Evolutionary conservation across 345 rosid genomes (phyloP).

Genomic region (Melaleuca alternifolia): DNA sequence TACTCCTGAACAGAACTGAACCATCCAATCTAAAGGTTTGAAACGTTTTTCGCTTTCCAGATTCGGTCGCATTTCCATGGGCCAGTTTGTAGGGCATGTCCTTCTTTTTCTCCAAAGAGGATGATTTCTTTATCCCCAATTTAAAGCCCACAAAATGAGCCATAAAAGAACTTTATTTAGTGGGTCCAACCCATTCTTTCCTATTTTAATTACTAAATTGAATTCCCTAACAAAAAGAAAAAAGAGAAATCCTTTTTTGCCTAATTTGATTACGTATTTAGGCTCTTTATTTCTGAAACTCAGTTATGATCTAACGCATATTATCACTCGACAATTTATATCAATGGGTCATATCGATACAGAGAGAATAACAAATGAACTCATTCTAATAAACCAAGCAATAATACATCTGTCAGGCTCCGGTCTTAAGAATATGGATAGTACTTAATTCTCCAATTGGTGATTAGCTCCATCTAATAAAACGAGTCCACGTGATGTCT

Average conservation of each 20-base stretch:
- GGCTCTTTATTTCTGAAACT: background rate
- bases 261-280: background rate
- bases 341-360: background rate
- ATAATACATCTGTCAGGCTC: too few species aligned
- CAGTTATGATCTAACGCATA: background rate
- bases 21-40: background rate
- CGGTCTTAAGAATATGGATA: background rate
- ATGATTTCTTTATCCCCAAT: background rate
- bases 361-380: rapidly evolving
- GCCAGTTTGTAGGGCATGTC: background rate
- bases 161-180: background rate
- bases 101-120: background rate
- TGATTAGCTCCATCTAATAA: background rate
- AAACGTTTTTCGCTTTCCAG: background rate
- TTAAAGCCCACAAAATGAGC: background rate
- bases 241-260: background rate
- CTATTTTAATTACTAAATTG: background rate
- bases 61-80: background rate
- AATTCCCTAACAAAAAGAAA: background rate
- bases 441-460: background rate
- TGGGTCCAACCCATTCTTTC: background rate
- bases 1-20: background rate
- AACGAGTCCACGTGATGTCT: background rate
- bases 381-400: background rate
- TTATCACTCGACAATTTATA: background rate